These are phyloP conservation scores for Talaromyces wortmannii DNA, from an alignment of 495 filamentous ascomycete species.

Conservation along the genomic window DNA sequence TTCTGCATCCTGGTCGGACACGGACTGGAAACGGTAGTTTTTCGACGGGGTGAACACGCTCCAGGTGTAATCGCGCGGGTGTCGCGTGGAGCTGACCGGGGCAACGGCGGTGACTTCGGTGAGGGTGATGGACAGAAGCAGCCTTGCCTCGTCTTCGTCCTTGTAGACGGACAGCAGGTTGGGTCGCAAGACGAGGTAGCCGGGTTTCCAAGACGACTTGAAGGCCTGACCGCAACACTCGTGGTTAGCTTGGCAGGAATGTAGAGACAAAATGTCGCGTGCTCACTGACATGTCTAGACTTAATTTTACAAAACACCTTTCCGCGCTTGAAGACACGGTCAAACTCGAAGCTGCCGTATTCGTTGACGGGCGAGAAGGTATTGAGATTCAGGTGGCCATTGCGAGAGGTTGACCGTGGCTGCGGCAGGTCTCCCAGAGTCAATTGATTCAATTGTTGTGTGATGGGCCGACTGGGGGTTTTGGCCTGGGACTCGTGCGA, in stretches of 20 bases:
- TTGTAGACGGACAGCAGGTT: constrained; percentile 96
- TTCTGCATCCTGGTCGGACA: constrained; percentile 64
- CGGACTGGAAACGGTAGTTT: constrained; percentile 84
- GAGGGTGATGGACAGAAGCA: constrained; percentile 79
- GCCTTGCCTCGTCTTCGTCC: constrained; percentile 78
- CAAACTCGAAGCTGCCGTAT: constrained; percentile 92
- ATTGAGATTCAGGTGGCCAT: constrained; percentile 49
- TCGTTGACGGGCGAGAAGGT: constrained; percentile 80
- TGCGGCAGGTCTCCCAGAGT: constrained; percentile 1
- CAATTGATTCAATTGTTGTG: neutral
- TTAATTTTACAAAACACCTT: constrained; percentile 79
- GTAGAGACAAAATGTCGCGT: neutral
- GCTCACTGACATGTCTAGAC: constrained; percentile 74
- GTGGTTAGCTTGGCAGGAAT: too few species aligned
- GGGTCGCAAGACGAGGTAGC: constrained; percentile 85
- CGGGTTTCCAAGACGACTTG: constrained; percentile 69
- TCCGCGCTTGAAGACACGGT: constrained; percentile 84
- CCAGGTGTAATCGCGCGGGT: constrained; percentile 73
- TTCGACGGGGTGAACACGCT: constrained; percentile 87
- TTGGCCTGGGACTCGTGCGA: constrained; percentile 1
- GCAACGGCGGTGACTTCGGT: constrained; percentile 90
- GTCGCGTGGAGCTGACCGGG: constrained; percentile 79
- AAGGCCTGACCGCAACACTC: constrained; percentile 12
- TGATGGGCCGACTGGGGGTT: neutral
- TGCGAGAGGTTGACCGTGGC: constrained; percentile 22